A percentile compares a stretch with the other conserved stretches of the same genome.
These are phyloP conservation scores for Colletotrichum sp. DNA, from an alignment of 2,329 filamentous ascomycete species.

Conservation along the genomic window DNA sequence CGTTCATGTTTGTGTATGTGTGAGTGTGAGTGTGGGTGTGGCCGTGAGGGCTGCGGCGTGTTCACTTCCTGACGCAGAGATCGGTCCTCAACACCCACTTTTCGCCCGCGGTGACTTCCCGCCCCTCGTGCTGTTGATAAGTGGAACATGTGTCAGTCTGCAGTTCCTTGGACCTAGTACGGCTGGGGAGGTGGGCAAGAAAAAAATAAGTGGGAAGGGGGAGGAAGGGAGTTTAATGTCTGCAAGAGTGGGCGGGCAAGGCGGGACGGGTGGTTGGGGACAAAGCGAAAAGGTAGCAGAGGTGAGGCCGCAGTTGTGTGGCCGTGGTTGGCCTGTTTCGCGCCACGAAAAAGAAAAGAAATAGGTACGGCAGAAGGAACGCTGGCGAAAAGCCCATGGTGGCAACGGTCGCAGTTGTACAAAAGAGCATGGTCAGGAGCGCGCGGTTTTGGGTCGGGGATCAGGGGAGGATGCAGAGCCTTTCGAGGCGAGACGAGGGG, in stretches of 20 bases:
- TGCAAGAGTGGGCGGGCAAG: not conserved
- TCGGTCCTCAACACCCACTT: constrained; percentile 93
- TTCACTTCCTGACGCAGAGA: constrained; percentile 64
- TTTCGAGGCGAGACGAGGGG: not conserved
- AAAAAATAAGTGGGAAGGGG: not conserved
- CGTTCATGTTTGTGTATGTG: not conserved
- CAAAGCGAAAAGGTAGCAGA: not conserved
- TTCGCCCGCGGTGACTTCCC: constrained; percentile 78
- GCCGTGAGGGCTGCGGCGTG: not conserved
- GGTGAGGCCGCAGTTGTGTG: constrained; percentile 9
- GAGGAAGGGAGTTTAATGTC: not conserved
- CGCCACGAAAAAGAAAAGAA: constrained; percentile 14
- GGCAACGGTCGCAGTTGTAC: constrained; percentile 8
- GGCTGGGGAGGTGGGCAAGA: not conserved
- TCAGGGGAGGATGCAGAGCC: not conserved
- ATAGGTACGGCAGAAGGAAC: constrained; percentile 1
- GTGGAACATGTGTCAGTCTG: constrained; percentile 16
- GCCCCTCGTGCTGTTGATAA: constrained; percentile 73
- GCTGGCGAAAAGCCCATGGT: not conserved
- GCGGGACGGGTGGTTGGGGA: not conserved
- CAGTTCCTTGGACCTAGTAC: not conserved
- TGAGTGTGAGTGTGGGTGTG: not conserved
- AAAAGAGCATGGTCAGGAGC: not conserved
- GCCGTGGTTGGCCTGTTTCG: constrained; percentile 7
- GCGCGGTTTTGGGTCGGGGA: not conserved